Conservation (phyloP, 768 basidiomycete genomes). For the Lactifluus rugatus region DNA sequence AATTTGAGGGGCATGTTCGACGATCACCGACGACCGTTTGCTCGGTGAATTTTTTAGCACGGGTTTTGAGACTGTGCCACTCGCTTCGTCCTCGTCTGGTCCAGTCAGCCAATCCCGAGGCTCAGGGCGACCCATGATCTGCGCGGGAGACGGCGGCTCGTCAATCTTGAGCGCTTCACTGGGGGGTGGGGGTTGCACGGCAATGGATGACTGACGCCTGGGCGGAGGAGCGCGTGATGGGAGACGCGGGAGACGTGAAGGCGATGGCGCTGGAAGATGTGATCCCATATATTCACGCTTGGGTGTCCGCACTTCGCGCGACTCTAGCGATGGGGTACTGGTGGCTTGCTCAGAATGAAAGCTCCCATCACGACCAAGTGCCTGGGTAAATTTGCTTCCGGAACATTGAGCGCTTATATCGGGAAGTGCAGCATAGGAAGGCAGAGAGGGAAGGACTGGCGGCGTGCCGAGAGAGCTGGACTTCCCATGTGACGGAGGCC, state of each 20-base stretch:
- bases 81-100: slow-evolving; percentile 34
- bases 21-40: slow-evolving; percentile 61
- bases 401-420: neutral
- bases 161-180: neutral
- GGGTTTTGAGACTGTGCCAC: slow-evolving; percentile 25
- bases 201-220: slow-evolving; percentile 40
- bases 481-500: slow-evolving; percentile 7
- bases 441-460: neutral
- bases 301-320: slow-evolving; percentile 12
- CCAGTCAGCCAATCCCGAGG: slow-evolving; percentile 71
- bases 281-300: slow-evolving; percentile 8
- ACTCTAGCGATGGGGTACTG: slow-evolving; percentile 42
- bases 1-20: slow-evolving; percentile 31
- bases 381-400: slow-evolving; percentile 8
- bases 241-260: slow-evolving; percentile 19
- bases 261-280: slow-evolving; percentile 13
- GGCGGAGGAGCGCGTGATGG: slow-evolving; percentile 36
- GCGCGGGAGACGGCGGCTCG: slow-evolving; percentile 22
- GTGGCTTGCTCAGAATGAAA: slow-evolving; percentile 50
- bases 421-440: neutral
- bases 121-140: slow-evolving; percentile 24
- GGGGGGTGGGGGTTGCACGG: slow-evolving; percentile 1
- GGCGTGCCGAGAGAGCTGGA: neutral
- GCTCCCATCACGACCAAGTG: slow-evolving; percentile 28
- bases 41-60: slow-evolving; percentile 60